A percentile compares a stretch with the other conserved stretches of the same genome.
Evolutionary conservation across 169 alveolate genomes (phyloP).

Genomic region (Eimeria praecox): DNA sequence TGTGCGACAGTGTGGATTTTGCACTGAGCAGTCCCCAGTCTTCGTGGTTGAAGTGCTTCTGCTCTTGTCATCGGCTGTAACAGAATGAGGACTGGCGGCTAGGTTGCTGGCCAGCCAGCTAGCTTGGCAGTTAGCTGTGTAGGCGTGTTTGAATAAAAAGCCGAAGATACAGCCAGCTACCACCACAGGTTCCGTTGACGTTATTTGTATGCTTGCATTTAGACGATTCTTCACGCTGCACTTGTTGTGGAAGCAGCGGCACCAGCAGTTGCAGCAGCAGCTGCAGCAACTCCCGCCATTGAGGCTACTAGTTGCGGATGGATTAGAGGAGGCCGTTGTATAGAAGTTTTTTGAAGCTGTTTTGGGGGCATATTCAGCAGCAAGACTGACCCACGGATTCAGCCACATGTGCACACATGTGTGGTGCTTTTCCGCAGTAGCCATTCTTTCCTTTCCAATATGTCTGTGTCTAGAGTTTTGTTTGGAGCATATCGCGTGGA

Average conservation of each 20-base stretch:
- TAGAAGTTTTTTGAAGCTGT: background rate
- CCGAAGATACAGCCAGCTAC: background rate
- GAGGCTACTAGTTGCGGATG: background rate
- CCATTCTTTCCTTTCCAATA: background rate
- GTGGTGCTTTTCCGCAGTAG: background rate
- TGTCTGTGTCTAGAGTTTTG: background rate
- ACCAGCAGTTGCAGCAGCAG: conserved; percentile 8
- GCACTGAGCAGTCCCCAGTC: background rate
- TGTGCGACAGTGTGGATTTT: background rate
- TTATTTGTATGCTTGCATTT: background rate
- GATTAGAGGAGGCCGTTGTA: background rate
- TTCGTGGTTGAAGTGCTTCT: background rate
- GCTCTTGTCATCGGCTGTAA: background rate
- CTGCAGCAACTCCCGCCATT: background rate
- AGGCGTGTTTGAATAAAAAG: background rate
- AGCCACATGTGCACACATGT: too few relatives aligned
- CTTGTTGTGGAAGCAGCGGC: background rate
- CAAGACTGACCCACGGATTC: background rate
- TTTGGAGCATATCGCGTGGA: background rate
- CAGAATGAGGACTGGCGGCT: background rate
- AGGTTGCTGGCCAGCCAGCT: background rate
- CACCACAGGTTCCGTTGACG: background rate
- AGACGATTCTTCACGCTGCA: background rate
- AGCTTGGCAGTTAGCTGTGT: background rate
- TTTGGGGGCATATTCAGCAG: background rate